A percentile compares a stretch with the other conserved stretches of the same genome.
Evolutionary conservation across 257 asterid genomes (phyloP).

Genomic region (Solanum corneliomulleri): DNA sequence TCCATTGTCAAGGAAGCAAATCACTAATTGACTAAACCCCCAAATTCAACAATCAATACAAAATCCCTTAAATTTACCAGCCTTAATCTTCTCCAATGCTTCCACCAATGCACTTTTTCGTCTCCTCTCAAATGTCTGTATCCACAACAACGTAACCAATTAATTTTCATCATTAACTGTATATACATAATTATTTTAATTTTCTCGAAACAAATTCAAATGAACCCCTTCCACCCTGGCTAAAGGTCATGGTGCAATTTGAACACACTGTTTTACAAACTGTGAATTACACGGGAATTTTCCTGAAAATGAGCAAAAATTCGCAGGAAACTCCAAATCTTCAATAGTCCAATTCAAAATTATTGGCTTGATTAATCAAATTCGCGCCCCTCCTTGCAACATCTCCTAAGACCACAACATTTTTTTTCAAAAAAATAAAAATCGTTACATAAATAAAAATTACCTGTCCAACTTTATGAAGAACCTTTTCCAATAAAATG

Average conservation of each 20-base stretch:
- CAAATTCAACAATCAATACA: background rate
- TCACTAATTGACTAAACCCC: background rate
- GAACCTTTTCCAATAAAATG: constrained; percentile 42
- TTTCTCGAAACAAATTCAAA: background rate
- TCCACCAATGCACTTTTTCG: constrained; percentile 58
- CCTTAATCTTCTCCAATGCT: constrained; percentile 91
- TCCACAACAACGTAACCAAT: background rate
- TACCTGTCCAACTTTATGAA: constrained; percentile 41
- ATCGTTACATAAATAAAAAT: background rate
- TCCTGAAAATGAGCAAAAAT: too few species aligned
- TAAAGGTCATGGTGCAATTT: background rate
- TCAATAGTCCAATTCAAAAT: background rate
- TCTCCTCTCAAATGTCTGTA: constrained; percentile 57
- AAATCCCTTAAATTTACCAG: constrained; percentile 26
- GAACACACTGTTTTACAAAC: background rate
- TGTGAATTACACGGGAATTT: too few species aligned
- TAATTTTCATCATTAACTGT: background rate
- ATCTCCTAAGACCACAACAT: background rate
- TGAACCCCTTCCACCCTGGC: background rate
- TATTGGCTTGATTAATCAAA: background rate
- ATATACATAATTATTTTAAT: background rate
- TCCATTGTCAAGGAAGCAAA: background rate
- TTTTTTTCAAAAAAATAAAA: accelerated
- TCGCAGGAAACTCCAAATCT: background rate
- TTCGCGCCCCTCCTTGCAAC: background rate